Percentiles rank a stretch among this genome's conserved stretches.
Evolutionary conservation across 306 rosid species (phyloP).

Genomic region (Vigna nakashimae): DNA sequence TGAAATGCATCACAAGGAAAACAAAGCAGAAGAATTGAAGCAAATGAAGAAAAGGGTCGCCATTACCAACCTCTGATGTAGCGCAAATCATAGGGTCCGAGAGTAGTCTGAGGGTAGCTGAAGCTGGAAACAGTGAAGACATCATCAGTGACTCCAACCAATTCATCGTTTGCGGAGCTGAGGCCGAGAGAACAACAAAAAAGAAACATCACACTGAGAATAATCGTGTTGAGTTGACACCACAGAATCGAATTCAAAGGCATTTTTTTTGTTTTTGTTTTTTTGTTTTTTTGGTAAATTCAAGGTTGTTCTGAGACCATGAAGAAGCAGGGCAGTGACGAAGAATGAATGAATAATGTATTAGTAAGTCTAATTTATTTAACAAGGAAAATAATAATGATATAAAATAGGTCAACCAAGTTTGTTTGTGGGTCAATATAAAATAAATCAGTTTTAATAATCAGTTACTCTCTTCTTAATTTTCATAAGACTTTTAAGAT

Average conservation of each 20-base stretch:
- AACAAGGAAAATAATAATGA: background rate
- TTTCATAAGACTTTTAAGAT: no score
- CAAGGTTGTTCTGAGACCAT: conserved; percentile 43
- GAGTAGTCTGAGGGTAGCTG: conserved; percentile 67
- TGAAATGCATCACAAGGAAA: conserved; percentile 10
- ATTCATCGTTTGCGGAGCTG: conserved; percentile 50
- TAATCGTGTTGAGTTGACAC: conserved; percentile 52
- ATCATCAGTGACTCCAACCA: conserved; percentile 39
- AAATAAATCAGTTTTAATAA: background rate
- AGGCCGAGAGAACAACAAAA: conserved; percentile 47
- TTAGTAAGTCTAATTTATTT: background rate
- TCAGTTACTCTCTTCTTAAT: no score
- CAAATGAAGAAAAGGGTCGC: conserved; percentile 41
- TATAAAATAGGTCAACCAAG: background rate
- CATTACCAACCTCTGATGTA: conserved; percentile 80
- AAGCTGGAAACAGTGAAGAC: conserved; percentile 78
- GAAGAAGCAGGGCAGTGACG: background rate
- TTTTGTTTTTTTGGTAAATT: conserved; percentile 6
- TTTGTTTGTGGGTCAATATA: background rate
- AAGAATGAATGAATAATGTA: conserved; percentile 10
- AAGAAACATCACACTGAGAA: conserved; percentile 52
- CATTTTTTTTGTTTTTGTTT: conserved; percentile 48
- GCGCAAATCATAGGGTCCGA: conserved; percentile 67
- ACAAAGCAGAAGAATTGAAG: conserved; percentile 16
- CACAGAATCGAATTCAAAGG: conserved; percentile 57